phyloP scores from a whole-genome alignment of 257 asterid genomes.

The Euphrasia confusa region DNA sequence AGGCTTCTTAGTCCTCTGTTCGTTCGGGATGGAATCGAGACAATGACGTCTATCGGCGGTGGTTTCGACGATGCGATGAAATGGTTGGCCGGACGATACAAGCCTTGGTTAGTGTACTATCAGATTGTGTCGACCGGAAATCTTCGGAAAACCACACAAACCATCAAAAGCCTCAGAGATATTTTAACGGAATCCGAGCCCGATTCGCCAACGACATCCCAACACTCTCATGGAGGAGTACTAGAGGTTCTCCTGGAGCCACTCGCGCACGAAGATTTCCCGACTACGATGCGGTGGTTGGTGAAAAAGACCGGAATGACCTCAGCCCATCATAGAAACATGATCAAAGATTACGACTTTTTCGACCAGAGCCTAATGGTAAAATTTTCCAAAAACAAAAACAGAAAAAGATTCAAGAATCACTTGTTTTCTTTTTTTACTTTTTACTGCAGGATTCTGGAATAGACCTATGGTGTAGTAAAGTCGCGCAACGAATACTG shows the following conservation, averaged over 20 bases:
- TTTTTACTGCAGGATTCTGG: constrained; percentile 45
- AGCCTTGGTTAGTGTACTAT: constrained; percentile 82
- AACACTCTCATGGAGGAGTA: constrained; percentile 46
- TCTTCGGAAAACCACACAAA: background rate
- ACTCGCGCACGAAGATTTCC: constrained; percentile 44
- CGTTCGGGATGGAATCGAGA: constrained; percentile 13
- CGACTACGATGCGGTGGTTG: constrained; percentile 56
- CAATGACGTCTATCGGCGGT: background rate
- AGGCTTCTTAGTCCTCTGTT: constrained; percentile 31
- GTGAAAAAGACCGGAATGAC: constrained; percentile 67
- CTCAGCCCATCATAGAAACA: constrained; percentile 51
- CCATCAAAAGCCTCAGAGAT: constrained; percentile 62
- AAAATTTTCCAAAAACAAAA: background rate
- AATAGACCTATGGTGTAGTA: constrained; percentile 74
- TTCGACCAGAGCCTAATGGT: constrained; percentile 67
- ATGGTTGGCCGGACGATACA: constrained; percentile 56
- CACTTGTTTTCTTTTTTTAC: background rate
- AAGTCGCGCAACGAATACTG: constrained; percentile 48
- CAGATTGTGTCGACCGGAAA: constrained; percentile 59
- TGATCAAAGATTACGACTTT: constrained; percentile 69
- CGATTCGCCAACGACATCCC: constrained; percentile 43
- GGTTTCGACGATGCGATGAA: constrained; percentile 36
- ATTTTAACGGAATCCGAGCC: constrained; percentile 68
- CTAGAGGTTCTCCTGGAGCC: constrained; percentile 49
- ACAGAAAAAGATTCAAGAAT: background rate